Conservation (phyloP, 768 basidiomycete species). For the Floccularia luteovirens region DNA sequence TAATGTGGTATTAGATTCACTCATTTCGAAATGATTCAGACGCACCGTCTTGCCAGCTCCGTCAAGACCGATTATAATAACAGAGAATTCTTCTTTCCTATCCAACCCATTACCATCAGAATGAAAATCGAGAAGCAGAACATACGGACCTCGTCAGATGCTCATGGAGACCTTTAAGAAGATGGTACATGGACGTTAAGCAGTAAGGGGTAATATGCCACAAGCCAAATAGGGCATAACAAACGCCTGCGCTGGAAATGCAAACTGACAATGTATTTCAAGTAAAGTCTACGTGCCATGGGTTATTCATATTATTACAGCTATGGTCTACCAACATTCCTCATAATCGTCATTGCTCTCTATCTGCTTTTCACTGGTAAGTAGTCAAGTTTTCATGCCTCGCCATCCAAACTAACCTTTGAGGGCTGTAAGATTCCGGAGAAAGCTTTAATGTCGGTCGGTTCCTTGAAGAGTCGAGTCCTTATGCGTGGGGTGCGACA, state of each 20-base stretch:
- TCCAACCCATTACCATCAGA: background rate
- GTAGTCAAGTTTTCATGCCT: constrained; percentile 10
- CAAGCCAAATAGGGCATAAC: constrained; percentile 5
- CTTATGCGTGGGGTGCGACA: constrained; percentile 86
- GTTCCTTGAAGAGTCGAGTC: constrained; percentile 91
- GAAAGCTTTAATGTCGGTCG: constrained; percentile 92
- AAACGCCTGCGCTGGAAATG: background rate
- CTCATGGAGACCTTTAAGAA: constrained; percentile 87
- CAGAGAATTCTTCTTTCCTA: constrained; percentile 86
- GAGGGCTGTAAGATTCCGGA: constrained; percentile 55
- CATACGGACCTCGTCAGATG: constrained; percentile 68
- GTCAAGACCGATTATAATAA: constrained; percentile 91
- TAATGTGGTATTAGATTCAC: background rate
- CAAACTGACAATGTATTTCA: background rate
- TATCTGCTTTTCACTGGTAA: constrained; percentile 89
- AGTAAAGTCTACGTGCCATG: constrained; percentile 20
- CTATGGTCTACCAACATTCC: constrained; percentile 63
- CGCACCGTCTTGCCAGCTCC: constrained; percentile 87
- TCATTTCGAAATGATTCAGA: background rate
- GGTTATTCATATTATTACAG: constrained; percentile 52
- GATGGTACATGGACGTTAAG: constrained; percentile 71
- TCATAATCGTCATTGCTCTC: constrained; percentile 60
- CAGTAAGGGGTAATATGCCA: background rate
- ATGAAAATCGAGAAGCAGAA: background rate
- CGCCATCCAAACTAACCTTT: background rate